A percentile compares a stretch with the other conserved stretches of the same genome.
Evolutionary conservation across 768 basidiomycete genomes (phyloP).

Genomic region (Auriscalpium vulgare): DNA sequence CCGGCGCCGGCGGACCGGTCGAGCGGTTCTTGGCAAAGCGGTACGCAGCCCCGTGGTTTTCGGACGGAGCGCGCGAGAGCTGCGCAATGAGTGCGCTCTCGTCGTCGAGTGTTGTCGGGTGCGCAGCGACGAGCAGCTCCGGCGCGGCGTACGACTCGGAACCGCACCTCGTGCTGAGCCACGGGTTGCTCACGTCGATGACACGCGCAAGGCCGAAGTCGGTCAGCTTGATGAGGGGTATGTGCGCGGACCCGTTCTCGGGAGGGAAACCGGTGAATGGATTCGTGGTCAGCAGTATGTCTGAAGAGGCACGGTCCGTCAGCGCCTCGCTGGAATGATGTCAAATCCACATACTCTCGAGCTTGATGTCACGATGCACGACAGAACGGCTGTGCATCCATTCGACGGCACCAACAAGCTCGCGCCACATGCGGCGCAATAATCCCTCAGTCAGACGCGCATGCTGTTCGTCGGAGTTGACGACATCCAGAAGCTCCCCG

Average conservation of each 20-base stretch:
- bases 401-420: slow-evolving; percentile 68
- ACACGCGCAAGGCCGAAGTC: slow-evolving; percentile 90
- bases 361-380: slow-evolving; percentile 88
- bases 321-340: background rate
- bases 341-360: slow-evolving; percentile 41
- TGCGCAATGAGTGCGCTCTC: background rate
- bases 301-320: slow-evolving; percentile 27
- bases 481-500: slow-evolving; percentile 74
- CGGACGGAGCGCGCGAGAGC: background rate
- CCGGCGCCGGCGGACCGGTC: slow-evolving; percentile 23
- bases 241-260: slow-evolving; percentile 33
- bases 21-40: slow-evolving; percentile 33
- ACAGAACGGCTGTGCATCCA: slow-evolving; percentile 85
- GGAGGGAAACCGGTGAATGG: slow-evolving; percentile 29
- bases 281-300: slow-evolving; percentile 65
- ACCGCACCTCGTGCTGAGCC: slow-evolving; percentile 75
- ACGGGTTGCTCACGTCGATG: slow-evolving; percentile 54
- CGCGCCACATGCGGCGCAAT: slow-evolving; percentile 63
- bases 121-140: slow-evolving; percentile 46
- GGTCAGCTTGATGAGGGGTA: slow-evolving; percentile 62
- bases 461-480: slow-evolving; percentile 43
- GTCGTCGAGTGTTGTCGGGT: too few relatives aligned
- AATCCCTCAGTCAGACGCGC: slow-evolving; percentile 34
- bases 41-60: background rate
- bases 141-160: slow-evolving; percentile 86